Evolutionary conservation across 2,329 filamentous ascomycete genomes (phyloP).

Genomic region (Epichloe festucae): DNA sequence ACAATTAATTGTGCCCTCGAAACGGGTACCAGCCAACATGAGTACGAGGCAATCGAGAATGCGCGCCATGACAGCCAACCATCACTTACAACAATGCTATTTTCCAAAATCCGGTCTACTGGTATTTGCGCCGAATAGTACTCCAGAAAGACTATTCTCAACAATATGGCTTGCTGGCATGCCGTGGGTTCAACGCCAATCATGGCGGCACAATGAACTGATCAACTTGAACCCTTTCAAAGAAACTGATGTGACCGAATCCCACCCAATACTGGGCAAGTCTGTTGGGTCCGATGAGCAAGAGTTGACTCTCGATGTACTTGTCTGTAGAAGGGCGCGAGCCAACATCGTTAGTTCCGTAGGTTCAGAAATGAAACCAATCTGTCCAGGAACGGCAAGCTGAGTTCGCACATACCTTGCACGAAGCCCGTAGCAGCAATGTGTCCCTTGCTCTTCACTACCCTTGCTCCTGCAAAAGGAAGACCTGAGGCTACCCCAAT

Average conservation of each 20-base stretch:
- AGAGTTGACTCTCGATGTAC: conserved; percentile 62
- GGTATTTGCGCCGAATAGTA: too few species aligned
- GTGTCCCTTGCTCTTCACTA: conserved; percentile 65
- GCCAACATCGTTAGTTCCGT: not conserved
- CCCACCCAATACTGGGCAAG: conserved; percentile 73
- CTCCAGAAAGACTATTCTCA: too few species aligned
- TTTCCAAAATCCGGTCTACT: too few species aligned
- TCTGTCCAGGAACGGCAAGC: not conserved
- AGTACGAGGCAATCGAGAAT: too few species aligned
- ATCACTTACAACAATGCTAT: too few species aligned
- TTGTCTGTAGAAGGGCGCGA: conserved; percentile 37
- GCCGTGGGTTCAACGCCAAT: not conserved
- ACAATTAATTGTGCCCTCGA: too few species aligned
- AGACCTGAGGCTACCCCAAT: conserved; percentile 51
- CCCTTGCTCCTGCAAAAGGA: conserved; percentile 58
- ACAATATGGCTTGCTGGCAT: too few species aligned
- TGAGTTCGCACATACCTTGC: conserved; percentile 42
- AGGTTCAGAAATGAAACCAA: not conserved
- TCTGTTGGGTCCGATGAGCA: conserved; percentile 63
- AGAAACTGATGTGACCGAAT: conserved; percentile 48
- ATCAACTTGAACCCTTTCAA: conserved; percentile 47
- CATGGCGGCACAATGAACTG: conserved; percentile 24
- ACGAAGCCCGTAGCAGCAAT: conserved; percentile 61
- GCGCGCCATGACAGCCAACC: too few species aligned
- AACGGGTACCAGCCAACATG: too few species aligned